Evolutionary conservation across 257 asterid species (phyloP).

Genomic region (Eustoma russellianum): DNA sequence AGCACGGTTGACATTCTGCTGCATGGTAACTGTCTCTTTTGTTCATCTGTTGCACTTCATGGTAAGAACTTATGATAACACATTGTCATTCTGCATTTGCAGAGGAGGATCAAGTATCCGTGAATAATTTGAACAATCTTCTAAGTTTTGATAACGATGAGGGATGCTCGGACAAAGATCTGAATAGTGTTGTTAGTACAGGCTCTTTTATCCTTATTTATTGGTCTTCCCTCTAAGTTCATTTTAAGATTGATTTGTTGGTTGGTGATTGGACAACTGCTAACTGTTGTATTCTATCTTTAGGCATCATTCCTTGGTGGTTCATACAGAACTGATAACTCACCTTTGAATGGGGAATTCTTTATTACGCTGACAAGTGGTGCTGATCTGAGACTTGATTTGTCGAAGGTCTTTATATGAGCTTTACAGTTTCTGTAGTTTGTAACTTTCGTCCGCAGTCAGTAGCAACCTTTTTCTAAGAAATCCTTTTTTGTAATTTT

Average conservation of each 20-base stretch:
- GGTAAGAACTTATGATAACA: constrained; percentile 7
- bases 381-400: constrained; percentile 51
- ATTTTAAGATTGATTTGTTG: neutral
- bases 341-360: constrained; percentile 58
- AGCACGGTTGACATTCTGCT: constrained; percentile 53
- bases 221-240: neutral
- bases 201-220: constrained; percentile 4
- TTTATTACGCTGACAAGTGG: constrained; percentile 51
- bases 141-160: constrained; percentile 25
- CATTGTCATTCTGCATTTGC: constrained; percentile 16
- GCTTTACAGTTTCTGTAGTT: constrained; percentile 3
- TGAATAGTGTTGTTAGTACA: constrained; percentile 61
- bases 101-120: constrained; percentile 60
- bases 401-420: constrained; percentile 55
- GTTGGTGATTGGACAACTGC: constrained; percentile 7
- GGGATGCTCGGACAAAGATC: constrained; percentile 62
- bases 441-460: neutral
- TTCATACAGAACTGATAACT: constrained; percentile 52
- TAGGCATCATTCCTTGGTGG: constrained; percentile 94
- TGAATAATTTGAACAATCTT: constrained; percentile 48
- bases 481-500: constrained; percentile 10
- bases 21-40: constrained; percentile 45
- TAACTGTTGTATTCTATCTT: neutral
- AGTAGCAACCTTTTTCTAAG: neutral
- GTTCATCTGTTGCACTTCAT: constrained; percentile 10